These are phyloP conservation scores for Naganishia vishniacii DNA, from an alignment of 768 basidiomycete species.

Conservation along the genomic window DNA sequence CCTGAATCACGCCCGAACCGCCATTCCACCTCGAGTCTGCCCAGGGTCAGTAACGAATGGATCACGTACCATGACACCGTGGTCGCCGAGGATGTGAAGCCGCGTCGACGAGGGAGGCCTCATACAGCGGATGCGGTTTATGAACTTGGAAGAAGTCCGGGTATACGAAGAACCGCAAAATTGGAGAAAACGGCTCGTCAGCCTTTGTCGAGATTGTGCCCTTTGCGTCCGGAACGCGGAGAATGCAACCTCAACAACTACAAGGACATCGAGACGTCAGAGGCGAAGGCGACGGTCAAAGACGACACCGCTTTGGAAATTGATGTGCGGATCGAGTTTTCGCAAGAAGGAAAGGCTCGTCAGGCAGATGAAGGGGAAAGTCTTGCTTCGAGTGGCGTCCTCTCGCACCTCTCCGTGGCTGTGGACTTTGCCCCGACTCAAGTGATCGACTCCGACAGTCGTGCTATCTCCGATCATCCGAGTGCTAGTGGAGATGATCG, in stretches of 20 bases:
- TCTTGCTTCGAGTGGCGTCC: neutral
- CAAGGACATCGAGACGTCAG: no score
- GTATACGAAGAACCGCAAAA: neutral
- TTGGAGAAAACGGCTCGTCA: neutral
- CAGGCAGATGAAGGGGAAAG: neutral
- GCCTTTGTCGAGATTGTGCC: neutral
- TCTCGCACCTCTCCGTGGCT: neutral
- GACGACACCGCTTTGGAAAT: neutral
- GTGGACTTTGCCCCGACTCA: neutral
- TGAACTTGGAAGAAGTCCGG: neutral
- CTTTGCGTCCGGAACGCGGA: no score
- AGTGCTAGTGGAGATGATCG: neutral
- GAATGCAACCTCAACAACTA: no score
- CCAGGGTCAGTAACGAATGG: neutral
- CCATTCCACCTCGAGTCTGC: slow-evolving; percentile 7
- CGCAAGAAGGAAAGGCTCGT: no score
- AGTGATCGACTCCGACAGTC: neutral
- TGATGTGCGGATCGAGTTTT: neutral
- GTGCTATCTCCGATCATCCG: neutral
- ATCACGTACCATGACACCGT: slow-evolving; percentile 6
- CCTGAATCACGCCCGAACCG: neutral
- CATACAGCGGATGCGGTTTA: neutral
- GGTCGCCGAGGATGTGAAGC: neutral
- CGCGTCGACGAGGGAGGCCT: neutral
- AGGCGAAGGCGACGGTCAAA: no score